Percentiles rank a stretch among this genome's conserved stretches.
These are phyloP conservation scores for Monilinia aucupariae DNA, from an alignment of 2,329 filamentous ascomycete species.

Conservation along the genomic window DNA sequence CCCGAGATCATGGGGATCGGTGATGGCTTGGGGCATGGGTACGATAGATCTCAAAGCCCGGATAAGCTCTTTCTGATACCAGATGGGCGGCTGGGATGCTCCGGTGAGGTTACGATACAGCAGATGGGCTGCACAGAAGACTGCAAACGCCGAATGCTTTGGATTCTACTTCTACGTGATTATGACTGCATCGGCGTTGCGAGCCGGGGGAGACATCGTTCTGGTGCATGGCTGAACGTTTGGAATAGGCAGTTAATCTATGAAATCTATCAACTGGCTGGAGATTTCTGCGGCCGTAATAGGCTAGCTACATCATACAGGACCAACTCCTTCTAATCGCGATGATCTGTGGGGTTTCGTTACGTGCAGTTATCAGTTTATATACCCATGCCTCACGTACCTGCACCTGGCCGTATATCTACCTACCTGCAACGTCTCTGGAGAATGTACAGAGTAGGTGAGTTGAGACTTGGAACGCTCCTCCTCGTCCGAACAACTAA, in stretches of 20 bases:
- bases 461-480: background rate
- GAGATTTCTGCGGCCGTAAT: background rate
- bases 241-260: background rate
- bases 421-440: background rate
- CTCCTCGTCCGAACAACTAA: background rate
- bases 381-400: conserved; percentile 6
- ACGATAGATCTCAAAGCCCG: background rate
- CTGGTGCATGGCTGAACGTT: background rate
- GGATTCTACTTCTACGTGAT: background rate
- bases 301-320: background rate
- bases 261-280: background rate
- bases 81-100: background rate
- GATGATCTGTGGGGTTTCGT: conserved; percentile 16
- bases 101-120: background rate
- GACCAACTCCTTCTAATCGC: background rate
- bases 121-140: background rate
- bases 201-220: background rate
- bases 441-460: background rate
- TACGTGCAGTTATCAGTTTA: conserved; percentile 11
- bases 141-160: background rate
- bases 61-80: background rate
- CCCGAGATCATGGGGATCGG: conserved; percentile 1
- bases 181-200: background rate
- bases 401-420: background rate
- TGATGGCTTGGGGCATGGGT: background rate